Percentiles rank a stretch among this genome's conserved stretches.
Conservation (phyloP, 768 basidiomycete genomes). For the Suillus fuscotomentosus region DNA sequence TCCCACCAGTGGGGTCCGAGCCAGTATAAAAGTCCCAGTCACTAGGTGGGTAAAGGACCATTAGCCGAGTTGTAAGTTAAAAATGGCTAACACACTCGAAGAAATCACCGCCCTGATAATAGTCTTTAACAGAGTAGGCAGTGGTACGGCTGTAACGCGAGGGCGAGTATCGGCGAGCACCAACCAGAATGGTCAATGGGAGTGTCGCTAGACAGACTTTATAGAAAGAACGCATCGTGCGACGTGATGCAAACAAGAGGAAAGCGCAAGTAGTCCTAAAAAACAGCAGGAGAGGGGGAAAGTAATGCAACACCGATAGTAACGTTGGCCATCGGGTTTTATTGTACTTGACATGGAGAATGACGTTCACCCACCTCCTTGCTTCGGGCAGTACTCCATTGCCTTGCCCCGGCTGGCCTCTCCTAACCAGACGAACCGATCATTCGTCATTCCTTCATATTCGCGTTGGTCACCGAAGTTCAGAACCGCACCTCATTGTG, state of each 20-base stretch:
- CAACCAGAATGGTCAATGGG: conserved; percentile 35
- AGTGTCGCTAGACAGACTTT: conserved; percentile 28
- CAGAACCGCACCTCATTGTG: too few species aligned
- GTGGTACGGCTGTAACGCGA: conserved; percentile 28
- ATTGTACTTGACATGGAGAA: neutral
- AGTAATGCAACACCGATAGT: neutral
- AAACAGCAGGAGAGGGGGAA: neutral
- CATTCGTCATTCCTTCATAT: neutral
- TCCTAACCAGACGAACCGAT: neutral
- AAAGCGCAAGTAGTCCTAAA: neutral
- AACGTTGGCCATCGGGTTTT: neutral
- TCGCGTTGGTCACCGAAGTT: neutral
- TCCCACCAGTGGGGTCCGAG: conserved; percentile 68
- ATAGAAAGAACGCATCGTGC: conserved; percentile 31
- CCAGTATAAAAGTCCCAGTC: conserved; percentile 65
- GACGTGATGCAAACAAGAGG: neutral
- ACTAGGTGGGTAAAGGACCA: conserved; percentile 31
- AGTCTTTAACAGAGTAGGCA: conserved; percentile 37
- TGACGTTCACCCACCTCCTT: neutral
- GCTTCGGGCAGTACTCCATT: neutral
- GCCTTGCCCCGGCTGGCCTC: neutral
- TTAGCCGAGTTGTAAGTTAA: neutral
- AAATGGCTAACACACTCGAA: conserved; percentile 44
- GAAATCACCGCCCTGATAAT: conserved; percentile 53
- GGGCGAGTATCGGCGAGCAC: conserved; percentile 18